Evolutionary conservation across 345 rosid genomes (phyloP).

Genomic region (Turritis glabra): DNA sequence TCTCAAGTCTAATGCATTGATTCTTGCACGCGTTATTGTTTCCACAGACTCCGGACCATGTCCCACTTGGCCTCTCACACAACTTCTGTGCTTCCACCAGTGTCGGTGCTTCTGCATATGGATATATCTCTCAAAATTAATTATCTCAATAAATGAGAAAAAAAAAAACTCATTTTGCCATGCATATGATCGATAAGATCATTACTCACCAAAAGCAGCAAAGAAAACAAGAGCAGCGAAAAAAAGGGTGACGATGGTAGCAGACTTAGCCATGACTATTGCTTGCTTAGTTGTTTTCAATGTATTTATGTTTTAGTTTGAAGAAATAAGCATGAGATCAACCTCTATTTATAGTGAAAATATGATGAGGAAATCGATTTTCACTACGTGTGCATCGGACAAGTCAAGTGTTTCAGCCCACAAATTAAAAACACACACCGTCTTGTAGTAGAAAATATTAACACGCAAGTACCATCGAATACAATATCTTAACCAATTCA

Average conservation of each 20-base stretch:
- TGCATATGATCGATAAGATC: not conserved
- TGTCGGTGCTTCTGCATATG: not conserved
- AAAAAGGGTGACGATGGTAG: not conserved
- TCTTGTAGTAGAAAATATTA: not conserved
- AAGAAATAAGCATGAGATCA: not conserved
- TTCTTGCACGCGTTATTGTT: not conserved
- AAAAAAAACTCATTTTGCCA: not conserved
- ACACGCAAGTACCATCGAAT: not conserved
- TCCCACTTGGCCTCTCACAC: not conserved
- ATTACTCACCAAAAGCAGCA: not conserved
- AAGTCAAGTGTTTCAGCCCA: not conserved
- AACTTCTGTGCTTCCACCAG: not conserved
- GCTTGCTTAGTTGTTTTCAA: not conserved
- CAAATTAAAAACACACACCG: not conserved
- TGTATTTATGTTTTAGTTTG: not conserved
- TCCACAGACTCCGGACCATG: not conserved
- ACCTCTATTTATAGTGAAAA: not conserved
- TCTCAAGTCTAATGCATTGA: constrained; percentile 39
- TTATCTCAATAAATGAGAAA: not conserved
- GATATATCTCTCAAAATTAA: not conserved
- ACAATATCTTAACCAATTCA: not conserved
- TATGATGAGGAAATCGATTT: not conserved
- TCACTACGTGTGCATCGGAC: not conserved
- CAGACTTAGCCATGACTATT: not conserved
- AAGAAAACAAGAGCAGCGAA: not conserved